phyloP scores from a whole-genome alignment of 768 basidiomycete species.

The Kwoniella dendrophila region DNA sequence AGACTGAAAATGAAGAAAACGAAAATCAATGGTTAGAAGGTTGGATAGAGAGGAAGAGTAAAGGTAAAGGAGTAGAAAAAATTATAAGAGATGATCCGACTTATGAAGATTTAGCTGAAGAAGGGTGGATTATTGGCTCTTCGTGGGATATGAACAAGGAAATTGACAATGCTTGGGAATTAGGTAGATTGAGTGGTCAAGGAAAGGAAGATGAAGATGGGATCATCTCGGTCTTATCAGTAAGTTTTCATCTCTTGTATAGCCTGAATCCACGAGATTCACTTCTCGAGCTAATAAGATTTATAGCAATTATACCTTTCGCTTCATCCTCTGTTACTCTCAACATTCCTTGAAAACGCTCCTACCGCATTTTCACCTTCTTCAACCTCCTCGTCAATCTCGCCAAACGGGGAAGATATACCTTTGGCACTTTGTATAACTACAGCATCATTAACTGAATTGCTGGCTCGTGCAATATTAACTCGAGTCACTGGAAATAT shows the following conservation, averaged over 20 bases:
- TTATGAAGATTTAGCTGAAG: slow-evolving; percentile 13
- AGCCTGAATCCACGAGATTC: neutral
- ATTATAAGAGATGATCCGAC: slow-evolving; percentile 16
- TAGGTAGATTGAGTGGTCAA: slow-evolving; percentile 31
- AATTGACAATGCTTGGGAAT: slow-evolving; percentile 29
- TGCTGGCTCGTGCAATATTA: slow-evolving; percentile 41
- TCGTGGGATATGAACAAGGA: slow-evolving; percentile 19
- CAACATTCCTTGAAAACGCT: slow-evolving; percentile 84
- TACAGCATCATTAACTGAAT: slow-evolving; percentile 36
- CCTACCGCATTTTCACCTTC: slow-evolving; percentile 76
- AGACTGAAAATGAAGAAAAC: slow-evolving; percentile 1
- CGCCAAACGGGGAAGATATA: slow-evolving; percentile 35
- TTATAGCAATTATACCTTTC: slow-evolving; percentile 64
- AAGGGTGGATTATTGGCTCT: slow-evolving; percentile 25
- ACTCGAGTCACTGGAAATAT: neutral
- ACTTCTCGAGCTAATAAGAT: neutral
- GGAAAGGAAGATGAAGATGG: slow-evolving; percentile 24
- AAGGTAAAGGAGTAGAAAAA: slow-evolving; percentile 17
- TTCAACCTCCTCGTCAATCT: slow-evolving; percentile 13
- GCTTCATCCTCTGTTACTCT: slow-evolving; percentile 75
- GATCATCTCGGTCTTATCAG: slow-evolving; percentile 33
- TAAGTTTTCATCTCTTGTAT: slow-evolving; percentile 21
- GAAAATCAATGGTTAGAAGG: slow-evolving; percentile 17
- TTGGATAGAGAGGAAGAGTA: slow-evolving; percentile 23
- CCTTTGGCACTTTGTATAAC: slow-evolving; percentile 45